Evolutionary conservation across 2,329 filamentous ascomycete species (phyloP).

Genomic region (Beauveria australis): DNA sequence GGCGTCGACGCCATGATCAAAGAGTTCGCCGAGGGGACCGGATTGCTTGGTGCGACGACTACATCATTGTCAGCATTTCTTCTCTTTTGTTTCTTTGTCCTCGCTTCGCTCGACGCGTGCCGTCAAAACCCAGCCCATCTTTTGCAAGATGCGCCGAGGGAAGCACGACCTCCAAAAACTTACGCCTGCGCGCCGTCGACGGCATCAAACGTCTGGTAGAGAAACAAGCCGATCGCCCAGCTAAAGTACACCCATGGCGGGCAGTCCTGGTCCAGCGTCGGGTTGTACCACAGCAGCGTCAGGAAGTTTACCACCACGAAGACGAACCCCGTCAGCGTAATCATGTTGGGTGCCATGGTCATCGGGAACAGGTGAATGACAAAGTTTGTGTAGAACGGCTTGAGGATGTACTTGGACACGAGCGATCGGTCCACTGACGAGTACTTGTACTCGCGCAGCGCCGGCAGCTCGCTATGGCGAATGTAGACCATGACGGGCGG

Average conservation of each 20-base stretch:
- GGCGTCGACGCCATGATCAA: constrained; percentile 95
- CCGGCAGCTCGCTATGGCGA: constrained; percentile 78
- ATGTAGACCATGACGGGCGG: constrained; percentile 79
- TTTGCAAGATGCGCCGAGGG: not conserved
- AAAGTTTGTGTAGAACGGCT: constrained; percentile 93
- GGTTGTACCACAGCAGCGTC: constrained; percentile 92
- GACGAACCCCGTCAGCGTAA: constrained; percentile 82
- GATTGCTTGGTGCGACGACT: constrained; percentile 84
- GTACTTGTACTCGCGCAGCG: constrained; percentile 93
- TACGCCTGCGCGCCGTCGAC: constrained; percentile 91
- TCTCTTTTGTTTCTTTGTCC: not conserved
- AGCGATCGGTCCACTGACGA: constrained; percentile 84
- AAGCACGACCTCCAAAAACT: constrained; percentile 27
- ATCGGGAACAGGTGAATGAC: constrained; percentile 94
- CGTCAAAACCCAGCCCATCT: not conserved
- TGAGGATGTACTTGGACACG: constrained; percentile 84
- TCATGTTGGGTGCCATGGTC: constrained; percentile 84
- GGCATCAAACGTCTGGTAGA: constrained; percentile 98
- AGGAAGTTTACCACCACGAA: constrained; percentile 87
- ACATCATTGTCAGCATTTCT: not conserved
- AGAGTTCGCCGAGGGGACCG: constrained; percentile 88
- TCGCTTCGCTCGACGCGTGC: constrained; percentile 6
- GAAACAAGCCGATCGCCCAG: constrained; percentile 81
- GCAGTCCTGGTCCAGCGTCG: constrained; percentile 87
- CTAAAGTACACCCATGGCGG: constrained; percentile 90